Evolutionary conservation across 371 early-diverging fungal species (phyloP).

Genomic region (Catenaria anguillulae): DNA sequence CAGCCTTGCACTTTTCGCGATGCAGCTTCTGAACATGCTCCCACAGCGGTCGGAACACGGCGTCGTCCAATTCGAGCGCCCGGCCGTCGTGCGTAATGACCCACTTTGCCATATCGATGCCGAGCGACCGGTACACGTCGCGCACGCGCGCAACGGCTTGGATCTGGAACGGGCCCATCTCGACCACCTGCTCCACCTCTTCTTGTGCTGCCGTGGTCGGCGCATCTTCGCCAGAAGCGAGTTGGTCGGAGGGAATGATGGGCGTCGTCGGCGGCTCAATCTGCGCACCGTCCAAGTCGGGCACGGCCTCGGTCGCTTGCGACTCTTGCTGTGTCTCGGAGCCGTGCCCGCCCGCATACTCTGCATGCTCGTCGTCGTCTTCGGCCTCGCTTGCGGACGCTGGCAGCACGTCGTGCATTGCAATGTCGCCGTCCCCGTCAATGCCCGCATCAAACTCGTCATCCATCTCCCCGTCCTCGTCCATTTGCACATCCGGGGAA

Average conservation of each 20-base stretch:
- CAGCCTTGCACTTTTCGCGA: neutral
- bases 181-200: neutral
- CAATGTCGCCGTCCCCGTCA: no score
- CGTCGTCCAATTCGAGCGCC: neutral
- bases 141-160: neutral
- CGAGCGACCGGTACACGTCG: neutral
- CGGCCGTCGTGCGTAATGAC: neutral
- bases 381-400: no score
- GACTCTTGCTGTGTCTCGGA: neutral
- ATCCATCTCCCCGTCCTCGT: slow-evolving; percentile 8
- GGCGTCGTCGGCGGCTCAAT: no score
- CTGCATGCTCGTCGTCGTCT: slow-evolving; percentile 12
- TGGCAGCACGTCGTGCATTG: no score
- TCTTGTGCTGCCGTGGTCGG: neutral
- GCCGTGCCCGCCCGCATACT: slow-evolving; percentile 8
- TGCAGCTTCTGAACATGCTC: neutral
- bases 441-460: no score
- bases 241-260: no score
- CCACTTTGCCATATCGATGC: neutral
- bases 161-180: neutral
- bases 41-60: neutral
- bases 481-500: neutral
- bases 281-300: no score
- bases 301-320: no score
- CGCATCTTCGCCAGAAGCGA: neutral